These are phyloP conservation scores for Exutisphaerella laricina DNA, from an alignment of 2,329 filamentous ascomycete species.

Conservation along the genomic window DNA sequence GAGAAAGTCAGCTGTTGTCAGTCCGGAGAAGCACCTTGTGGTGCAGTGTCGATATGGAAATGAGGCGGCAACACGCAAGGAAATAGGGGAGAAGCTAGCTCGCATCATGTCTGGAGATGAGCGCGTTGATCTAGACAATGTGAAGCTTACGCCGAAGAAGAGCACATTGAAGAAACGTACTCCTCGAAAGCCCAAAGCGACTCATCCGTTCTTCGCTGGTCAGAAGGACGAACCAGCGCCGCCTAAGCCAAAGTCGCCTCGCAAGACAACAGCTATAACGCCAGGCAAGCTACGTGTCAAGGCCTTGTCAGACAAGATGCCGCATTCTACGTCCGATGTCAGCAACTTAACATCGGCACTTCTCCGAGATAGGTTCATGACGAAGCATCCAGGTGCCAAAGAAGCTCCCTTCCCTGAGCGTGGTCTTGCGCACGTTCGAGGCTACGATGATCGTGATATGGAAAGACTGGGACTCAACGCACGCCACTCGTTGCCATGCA, in stretches of 20 bases:
- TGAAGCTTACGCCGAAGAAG: not conserved
- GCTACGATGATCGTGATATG: slow-evolving; percentile 19
- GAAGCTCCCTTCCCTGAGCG: slow-evolving; percentile 67
- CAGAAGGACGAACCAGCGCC: slow-evolving; percentile 28
- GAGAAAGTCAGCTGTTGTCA: slow-evolving; percentile 23
- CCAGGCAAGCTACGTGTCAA: slow-evolving; percentile 41
- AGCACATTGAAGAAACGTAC: slow-evolving; percentile 20
- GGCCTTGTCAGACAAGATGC: slow-evolving; percentile 21
- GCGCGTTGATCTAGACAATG: not conserved
- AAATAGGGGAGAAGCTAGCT: slow-evolving; percentile 57
- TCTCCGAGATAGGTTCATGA: slow-evolving; percentile 30
- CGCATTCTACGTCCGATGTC: slow-evolving; percentile 17
- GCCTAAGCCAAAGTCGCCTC: slow-evolving; percentile 25
- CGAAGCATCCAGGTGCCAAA: slow-evolving; percentile 61
- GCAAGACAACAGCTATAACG: slow-evolving; percentile 38
- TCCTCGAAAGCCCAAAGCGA: slow-evolving; percentile 29
- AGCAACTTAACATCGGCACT: slow-evolving; percentile 25
- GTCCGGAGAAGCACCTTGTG: slow-evolving; percentile 19
- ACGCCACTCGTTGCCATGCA: slow-evolving; percentile 10
- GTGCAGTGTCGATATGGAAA: slow-evolving; percentile 48
- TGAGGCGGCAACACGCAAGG: slow-evolving; percentile 41
- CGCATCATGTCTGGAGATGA: slow-evolving; percentile 50
- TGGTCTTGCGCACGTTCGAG: slow-evolving; percentile 60
- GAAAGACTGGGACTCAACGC: not conserved
- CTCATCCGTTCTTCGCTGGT: slow-evolving; percentile 65